Conservation (phyloP, 768 basidiomycete genomes). For the Fomitopsis pulvina region DNA sequence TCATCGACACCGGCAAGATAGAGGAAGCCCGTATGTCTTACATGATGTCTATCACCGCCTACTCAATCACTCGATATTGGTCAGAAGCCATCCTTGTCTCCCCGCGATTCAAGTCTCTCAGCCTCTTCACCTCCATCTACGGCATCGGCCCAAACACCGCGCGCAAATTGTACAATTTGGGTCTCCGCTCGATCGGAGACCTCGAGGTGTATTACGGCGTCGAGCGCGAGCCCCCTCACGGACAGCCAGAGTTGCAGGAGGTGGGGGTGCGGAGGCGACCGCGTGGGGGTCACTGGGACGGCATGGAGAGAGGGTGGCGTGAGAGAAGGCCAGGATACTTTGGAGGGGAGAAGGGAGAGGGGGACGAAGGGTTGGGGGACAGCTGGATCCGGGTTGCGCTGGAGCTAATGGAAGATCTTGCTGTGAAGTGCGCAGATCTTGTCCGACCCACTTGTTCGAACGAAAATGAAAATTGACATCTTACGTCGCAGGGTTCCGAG, state of each 20-base stretch:
- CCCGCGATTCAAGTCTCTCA: conserved; percentile 49
- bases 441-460: too few relatives aligned
- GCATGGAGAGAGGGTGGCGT: not conserved
- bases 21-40: conserved; percentile 48
- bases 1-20: conserved; percentile 44
- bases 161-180: conserved; percentile 53
- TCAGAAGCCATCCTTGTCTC: conserved; percentile 42
- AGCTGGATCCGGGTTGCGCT: conserved; percentile 52
- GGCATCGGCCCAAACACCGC: conserved; percentile 73
- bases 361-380: conserved; percentile 25
- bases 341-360: conserved; percentile 9
- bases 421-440: conserved; percentile 28
- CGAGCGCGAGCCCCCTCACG: conserved; percentile 11
- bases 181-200: conserved; percentile 62
- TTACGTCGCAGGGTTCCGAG: conserved; percentile 69
- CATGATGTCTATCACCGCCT: not conserved
- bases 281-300: conserved; percentile 17
- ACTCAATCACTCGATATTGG: not conserved
- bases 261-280: conserved; percentile 20
- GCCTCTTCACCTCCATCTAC: conserved; percentile 56
- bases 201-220: conserved; percentile 62
- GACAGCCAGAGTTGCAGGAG: conserved; percentile 13
- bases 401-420: conserved; percentile 51
- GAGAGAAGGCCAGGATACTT: conserved; percentile 3
- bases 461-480: too few relatives aligned